Evolutionary conservation across 306 rosid genomes (phyloP).

Genomic region (Glycine latifolia): DNA sequence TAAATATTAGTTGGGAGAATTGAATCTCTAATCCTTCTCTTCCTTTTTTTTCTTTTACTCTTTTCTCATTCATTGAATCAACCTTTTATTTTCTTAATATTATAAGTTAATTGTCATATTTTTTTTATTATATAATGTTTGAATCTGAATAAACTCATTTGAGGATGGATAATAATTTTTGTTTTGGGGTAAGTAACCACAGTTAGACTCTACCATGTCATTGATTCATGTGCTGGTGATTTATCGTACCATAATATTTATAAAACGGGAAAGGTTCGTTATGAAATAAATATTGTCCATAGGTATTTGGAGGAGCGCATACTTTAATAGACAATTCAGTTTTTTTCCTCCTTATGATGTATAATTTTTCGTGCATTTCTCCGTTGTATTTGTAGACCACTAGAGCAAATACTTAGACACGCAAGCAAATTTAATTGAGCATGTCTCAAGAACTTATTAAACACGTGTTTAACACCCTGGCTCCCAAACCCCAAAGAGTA

Average conservation of each 20-base stretch:
- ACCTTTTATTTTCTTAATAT: too few species aligned
- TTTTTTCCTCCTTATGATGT: not conserved
- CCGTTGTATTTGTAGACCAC: not conserved
- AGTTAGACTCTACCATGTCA: too few species aligned
- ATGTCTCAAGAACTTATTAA: not conserved
- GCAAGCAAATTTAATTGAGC: not conserved
- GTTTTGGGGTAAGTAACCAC: too few species aligned
- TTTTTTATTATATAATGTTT: not conserved
- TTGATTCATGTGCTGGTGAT: too few species aligned
- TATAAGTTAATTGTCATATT: not conserved
- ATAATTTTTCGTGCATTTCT: not conserved
- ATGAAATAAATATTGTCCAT: not conserved
- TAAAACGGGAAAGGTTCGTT: not conserved
- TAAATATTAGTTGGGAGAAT: too few species aligned
- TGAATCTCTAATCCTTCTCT: too few species aligned
- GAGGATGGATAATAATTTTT: not conserved
- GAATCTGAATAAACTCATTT: not conserved
- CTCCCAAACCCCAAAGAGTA: not conserved
- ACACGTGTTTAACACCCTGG: constrained; percentile 31
- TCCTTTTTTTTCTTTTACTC: too few species aligned
- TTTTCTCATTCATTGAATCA: too few species aligned
- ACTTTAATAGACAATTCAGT: not conserved
- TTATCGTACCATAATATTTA: not conserved
- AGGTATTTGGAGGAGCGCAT: not conserved
- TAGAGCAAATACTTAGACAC: not conserved